Conservation (phyloP, 2,329 filamentous ascomycete genomes). For the Didymellaceae sp. region DNA sequence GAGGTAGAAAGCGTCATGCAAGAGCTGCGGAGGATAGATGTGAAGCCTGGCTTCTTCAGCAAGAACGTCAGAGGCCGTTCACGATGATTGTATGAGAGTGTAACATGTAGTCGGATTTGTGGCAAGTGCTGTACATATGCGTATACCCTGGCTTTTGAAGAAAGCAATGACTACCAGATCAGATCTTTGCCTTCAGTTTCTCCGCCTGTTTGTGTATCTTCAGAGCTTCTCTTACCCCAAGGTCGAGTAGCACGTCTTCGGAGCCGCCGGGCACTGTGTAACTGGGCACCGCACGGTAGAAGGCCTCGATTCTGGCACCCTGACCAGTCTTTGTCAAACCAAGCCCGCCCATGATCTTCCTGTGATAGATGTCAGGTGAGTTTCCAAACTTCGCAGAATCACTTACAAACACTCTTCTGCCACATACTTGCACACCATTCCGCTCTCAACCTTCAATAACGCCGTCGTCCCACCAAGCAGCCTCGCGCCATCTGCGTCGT, state of each 20-base stretch:
- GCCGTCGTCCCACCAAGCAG: constrained; percentile 34
- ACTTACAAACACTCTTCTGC: constrained; percentile 38
- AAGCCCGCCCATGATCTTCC: constrained; percentile 16
- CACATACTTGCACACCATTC: constrained; percentile 36
- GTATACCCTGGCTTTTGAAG: neutral
- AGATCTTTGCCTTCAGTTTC: constrained; percentile 30
- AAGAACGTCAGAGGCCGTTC: constrained; percentile 1
- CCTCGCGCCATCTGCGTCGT: constrained; percentile 27
- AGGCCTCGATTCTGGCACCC: constrained; percentile 36
- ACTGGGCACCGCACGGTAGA: constrained; percentile 33
- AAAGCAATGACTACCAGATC: neutral
- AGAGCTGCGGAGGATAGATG: constrained; percentile 35
- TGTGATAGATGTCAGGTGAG: neutral
- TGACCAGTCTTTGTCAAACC: constrained; percentile 38
- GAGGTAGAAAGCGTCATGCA: constrained; percentile 42
- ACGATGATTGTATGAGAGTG: neutral
- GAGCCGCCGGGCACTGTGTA: constrained; percentile 35
- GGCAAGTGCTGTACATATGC: constrained; percentile 1
- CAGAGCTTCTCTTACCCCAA: constrained; percentile 40
- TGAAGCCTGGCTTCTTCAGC: constrained; percentile 23
- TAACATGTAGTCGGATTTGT: neutral
- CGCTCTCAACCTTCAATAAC: constrained; percentile 34
- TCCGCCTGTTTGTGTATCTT: constrained; percentile 35
- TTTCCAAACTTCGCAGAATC: neutral
- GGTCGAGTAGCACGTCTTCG: constrained; percentile 40